Percentiles rank a stretch among this genome's conserved stretches.
Conservation (phyloP, 768 basidiomycete genomes). For the Amylocystis lapponica region DNA sequence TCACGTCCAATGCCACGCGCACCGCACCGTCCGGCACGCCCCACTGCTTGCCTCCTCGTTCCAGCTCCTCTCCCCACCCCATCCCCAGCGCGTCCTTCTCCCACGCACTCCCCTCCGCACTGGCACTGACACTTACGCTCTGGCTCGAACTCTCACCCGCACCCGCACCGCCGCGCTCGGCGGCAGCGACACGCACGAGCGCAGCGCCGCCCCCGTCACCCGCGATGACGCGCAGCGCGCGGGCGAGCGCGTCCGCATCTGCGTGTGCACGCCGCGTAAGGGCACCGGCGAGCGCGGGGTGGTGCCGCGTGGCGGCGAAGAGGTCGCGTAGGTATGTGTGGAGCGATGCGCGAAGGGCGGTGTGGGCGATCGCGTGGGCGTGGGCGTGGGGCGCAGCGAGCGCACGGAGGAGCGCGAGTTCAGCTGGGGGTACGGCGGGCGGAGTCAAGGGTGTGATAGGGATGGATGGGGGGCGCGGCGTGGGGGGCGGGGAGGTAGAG, state of each 20-base stretch:
- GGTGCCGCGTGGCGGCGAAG: slow-evolving; percentile 69
- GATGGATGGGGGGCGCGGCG: slow-evolving; percentile 22
- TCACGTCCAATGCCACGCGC: not conserved
- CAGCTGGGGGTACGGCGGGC: slow-evolving; percentile 25
- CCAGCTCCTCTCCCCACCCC: slow-evolving; percentile 2
- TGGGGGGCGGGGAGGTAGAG: slow-evolving; percentile 10
- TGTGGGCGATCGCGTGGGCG: slow-evolving; percentile 20
- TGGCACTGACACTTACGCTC: not conserved
- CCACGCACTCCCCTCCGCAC: slow-evolving; percentile 1
- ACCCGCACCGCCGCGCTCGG: not conserved
- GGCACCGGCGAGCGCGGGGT: slow-evolving; percentile 61
- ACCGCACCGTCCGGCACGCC: too few species aligned
- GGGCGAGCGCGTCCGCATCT: slow-evolving; percentile 63
- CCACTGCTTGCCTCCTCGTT: too few species aligned
- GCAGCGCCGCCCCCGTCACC: slow-evolving; percentile 57
- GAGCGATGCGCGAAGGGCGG: slow-evolving; percentile 46
- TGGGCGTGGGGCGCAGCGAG: slow-evolving; percentile 16
- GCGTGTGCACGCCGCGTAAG: slow-evolving; percentile 53
- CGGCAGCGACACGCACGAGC: slow-evolving; percentile 32
- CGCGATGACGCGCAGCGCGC: slow-evolving; percentile 62
- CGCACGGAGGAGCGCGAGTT: slow-evolving; percentile 24
- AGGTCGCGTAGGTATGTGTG: slow-evolving; percentile 66
- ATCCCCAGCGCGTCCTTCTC: slow-evolving; percentile 3
- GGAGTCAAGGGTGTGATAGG: slow-evolving; percentile 11
- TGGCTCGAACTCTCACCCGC: not conserved